These are phyloP conservation scores for Vanrija pseudolonga DNA, from an alignment of 1,284 basidiomycete species.

Conservation along the genomic window DNA sequence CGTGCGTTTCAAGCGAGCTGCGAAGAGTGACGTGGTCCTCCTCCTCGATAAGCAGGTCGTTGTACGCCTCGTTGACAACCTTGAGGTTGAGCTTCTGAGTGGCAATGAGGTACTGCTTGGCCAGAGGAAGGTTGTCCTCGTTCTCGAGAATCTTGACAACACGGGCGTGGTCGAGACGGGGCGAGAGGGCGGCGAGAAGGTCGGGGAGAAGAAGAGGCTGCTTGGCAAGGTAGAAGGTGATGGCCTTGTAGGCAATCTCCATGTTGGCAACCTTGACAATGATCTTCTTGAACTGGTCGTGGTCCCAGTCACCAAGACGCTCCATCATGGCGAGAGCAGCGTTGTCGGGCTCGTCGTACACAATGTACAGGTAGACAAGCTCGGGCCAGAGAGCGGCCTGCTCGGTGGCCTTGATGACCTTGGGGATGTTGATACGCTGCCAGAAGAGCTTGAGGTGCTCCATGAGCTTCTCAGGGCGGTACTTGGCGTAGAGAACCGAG, in stretches of 20 bases:
- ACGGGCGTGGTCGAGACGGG: constrained; percentile 89
- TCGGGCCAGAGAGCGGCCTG: constrained; percentile 99
- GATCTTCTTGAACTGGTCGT: constrained; percentile 97
- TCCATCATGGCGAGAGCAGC: constrained; percentile 59
- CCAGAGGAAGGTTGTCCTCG: constrained; percentile 86
- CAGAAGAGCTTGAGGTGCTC: constrained; percentile 98
- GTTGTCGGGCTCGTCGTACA: constrained; percentile 61
- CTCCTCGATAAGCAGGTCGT: constrained; percentile 94
- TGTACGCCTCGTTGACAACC: constrained; percentile 96
- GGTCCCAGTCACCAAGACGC: constrained; percentile 94
- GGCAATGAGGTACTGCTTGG: constrained; percentile 92
- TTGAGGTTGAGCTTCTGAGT: constrained; percentile 97
- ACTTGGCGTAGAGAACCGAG: constrained; percentile 93
- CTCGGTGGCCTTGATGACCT: constrained; percentile 92
- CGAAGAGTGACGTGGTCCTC: constrained; percentile 94
- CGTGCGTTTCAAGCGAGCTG: constrained; percentile 93
- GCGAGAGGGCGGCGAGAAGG: constrained; percentile 83
- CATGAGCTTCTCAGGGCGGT: constrained; percentile 94
- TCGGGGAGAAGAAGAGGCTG: constrained; percentile 92
- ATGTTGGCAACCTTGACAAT: constrained; percentile 94
- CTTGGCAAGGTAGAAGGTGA: constrained; percentile 71
- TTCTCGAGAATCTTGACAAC: constrained; percentile 88
- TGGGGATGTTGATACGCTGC: constrained; percentile 74
- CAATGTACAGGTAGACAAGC: constrained; percentile 95
- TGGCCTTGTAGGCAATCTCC: constrained; percentile 71